Conservation (phyloP, 805 yeast species). For the Priceomyces castillae region DNA sequence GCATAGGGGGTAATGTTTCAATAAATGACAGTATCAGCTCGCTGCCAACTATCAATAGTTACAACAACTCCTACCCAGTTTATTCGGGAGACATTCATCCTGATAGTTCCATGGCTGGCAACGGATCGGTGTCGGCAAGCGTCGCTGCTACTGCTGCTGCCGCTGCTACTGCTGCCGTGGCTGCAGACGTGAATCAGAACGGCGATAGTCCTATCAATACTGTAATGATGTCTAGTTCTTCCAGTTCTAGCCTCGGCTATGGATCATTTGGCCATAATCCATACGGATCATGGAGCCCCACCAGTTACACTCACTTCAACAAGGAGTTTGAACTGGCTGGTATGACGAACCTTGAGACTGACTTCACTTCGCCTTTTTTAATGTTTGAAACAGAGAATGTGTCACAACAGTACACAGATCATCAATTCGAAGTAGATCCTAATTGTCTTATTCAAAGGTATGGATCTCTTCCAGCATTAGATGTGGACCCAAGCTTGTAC, state of each 20-base stretch:
- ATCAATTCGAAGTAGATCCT: neutral
- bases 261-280: neutral
- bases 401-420: neutral
- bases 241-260: neutral
- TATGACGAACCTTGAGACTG: neutral
- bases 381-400: slow-evolving; percentile 3
- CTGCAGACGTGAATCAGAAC: neutral
- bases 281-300: slow-evolving; percentile 1
- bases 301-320: slow-evolving; percentile 1
- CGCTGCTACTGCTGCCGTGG: neutral
- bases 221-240: neutral
- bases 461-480: neutral
- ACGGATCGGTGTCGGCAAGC: neutral
- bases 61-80: neutral
- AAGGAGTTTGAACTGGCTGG: slow-evolving; percentile 4
- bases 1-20: neutral
- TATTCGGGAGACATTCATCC: neutral
- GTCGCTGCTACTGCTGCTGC: slow-evolving; percentile 3
- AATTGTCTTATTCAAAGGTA: neutral
- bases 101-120: neutral
- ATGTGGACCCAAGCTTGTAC: neutral
- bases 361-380: slow-evolving; percentile 2
- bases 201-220: neutral
- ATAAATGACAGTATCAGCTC: neutral
- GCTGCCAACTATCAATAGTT: neutral